These are phyloP conservation scores for Globisporangium cystogenes DNA, from an alignment of 352 stramenopile species.

Conservation along the genomic window DNA sequence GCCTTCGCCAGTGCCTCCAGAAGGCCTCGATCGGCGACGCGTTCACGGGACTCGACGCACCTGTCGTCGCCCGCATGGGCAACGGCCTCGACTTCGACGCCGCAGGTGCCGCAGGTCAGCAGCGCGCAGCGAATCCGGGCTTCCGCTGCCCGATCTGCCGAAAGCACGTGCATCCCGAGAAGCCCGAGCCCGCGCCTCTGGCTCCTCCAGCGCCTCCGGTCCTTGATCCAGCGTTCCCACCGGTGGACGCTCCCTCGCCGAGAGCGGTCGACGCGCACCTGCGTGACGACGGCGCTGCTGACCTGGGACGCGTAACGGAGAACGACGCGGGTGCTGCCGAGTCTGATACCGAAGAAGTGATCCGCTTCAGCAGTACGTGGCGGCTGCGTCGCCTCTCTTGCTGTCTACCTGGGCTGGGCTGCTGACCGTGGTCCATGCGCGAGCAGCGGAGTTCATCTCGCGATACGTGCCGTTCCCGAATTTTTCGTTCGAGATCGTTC, in stretches of 20 bases:
- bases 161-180: conserved; percentile 47
- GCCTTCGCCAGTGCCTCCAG: conserved; percentile 72
- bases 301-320: neutral
- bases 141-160: conserved; percentile 61
- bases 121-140: conserved; percentile 13
- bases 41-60: conserved; percentile 29
- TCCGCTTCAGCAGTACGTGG: conserved; percentile 74
- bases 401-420: neutral
- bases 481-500: conserved; percentile 74
- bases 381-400: neutral
- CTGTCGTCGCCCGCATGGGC: neutral
- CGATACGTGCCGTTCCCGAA: conserved; percentile 66
- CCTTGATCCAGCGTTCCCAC: too few relatives aligned
- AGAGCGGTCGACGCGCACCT: conserved; percentile 1
- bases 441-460: conserved; percentile 58
- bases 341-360: conserved; percentile 38
- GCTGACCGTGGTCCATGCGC: neutral
- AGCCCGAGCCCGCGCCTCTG: conserved; percentile 14
- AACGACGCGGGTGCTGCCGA: neutral
- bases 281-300: neutral
- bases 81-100: conserved; percentile 18
- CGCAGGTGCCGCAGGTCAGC: conserved; percentile 4
- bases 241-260: neutral
- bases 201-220: neutral
- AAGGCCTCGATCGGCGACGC: conserved; percentile 53